phyloP scores from a whole-genome alignment of 1,139 yeast species.

The Saccharomyces hybrid region DNA sequence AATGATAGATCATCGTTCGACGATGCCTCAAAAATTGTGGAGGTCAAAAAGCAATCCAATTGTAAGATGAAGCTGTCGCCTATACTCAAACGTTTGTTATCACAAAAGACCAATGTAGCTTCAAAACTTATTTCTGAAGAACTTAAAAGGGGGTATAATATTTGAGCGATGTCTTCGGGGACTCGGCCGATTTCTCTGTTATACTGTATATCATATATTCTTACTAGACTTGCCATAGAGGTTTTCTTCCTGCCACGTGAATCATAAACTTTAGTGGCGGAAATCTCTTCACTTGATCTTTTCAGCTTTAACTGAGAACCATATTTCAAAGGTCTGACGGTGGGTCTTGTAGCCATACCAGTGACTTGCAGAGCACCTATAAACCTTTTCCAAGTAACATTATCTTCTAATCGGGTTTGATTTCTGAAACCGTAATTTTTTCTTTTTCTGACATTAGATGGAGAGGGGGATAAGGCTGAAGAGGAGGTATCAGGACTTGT shows the following conservation, averaged over 20 bases:
- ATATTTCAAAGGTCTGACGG: constrained; percentile 43
- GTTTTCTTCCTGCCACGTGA: constrained; percentile 27
- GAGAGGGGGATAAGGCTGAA: constrained; percentile 2
- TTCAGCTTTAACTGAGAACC: constrained; percentile 37
- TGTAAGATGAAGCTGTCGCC: constrained; percentile 68
- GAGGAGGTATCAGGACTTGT: background rate
- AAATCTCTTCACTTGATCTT: constrained; percentile 1
- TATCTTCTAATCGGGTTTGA: constrained; percentile 9
- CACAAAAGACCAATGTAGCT: constrained; percentile 54
- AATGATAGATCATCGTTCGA: background rate
- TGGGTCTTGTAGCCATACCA: constrained; percentile 82
- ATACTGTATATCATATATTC: constrained; percentile 21
- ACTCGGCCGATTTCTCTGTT: constrained; percentile 67
- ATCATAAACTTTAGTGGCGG: constrained; percentile 7
- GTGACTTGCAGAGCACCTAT: constrained; percentile 67
- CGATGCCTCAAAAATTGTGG: constrained; percentile 40
- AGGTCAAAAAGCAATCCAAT: constrained; percentile 51
- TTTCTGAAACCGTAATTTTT: constrained; percentile 3
- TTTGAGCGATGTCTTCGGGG: constrained; percentile 63
- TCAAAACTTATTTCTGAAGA: constrained; percentile 48
- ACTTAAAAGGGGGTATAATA: constrained; percentile 60
- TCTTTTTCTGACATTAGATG: background rate
- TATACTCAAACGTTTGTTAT: constrained; percentile 44
- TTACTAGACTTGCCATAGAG: constrained; percentile 20
- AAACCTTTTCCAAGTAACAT: constrained; percentile 35